phyloP scores from a whole-genome alignment of 202 grass and related monocot species.

The Elaeis oleifera region DNA sequence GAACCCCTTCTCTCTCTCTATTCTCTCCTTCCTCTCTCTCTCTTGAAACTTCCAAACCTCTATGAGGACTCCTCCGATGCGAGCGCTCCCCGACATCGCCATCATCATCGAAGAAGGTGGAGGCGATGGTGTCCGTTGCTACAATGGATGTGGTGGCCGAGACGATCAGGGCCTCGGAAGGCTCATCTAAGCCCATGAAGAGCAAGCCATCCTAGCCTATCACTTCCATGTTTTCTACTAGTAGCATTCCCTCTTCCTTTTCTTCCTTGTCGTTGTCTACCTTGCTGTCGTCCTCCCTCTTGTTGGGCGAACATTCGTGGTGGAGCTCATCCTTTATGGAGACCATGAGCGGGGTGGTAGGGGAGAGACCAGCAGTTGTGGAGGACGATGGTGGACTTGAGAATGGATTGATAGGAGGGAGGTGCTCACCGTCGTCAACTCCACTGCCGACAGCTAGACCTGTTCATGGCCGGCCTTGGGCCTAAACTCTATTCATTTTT shows the following conservation, averaged over 20 bases:
- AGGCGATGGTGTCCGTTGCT: conserved; percentile 6
- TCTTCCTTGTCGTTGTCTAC: conserved; percentile 33
- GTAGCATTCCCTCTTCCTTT: conserved; percentile 32
- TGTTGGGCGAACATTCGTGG: conserved; percentile 26
- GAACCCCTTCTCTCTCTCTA: too few species aligned
- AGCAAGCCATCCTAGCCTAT: conserved; percentile 63
- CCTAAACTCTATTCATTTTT: too few species aligned
- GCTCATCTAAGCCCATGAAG: conserved; percentile 25
- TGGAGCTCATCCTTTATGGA: conserved; percentile 4
- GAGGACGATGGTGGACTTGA: conserved; percentile 21
- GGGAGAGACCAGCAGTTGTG: conserved; percentile 35
- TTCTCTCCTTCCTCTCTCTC: too few species aligned
- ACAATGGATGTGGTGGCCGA: background rate
- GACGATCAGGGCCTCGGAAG: background rate
- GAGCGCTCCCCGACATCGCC: conserved; percentile 9
- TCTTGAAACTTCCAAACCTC: too few species aligned
- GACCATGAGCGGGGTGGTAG: conserved; percentile 17
- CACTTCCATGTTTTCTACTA: conserved; percentile 67
- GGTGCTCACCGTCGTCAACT: too few species aligned
- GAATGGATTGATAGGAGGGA: background rate
- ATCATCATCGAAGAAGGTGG: background rate
- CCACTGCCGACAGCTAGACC: background rate
- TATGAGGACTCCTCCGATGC: too few species aligned
- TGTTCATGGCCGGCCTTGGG: too few species aligned
- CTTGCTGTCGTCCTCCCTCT: conserved; percentile 28